phyloP scores from a whole-genome alignment of 805 yeast genomes.

The Yarrowia sp. region DNA sequence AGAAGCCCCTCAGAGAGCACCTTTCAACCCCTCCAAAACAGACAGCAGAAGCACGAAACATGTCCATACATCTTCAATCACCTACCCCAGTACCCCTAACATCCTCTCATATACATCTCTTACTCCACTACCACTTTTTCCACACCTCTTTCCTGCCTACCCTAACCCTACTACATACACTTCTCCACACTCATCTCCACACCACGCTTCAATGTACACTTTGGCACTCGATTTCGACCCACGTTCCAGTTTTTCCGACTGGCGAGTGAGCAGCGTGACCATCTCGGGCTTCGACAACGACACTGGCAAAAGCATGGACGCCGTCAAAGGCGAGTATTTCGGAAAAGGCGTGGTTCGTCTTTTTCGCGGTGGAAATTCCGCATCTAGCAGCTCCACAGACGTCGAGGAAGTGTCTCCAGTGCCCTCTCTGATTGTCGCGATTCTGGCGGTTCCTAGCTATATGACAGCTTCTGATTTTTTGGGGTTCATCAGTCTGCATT shows the following conservation, averaged over 20 bases:
- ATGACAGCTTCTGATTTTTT: conserved; percentile 83
- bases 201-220: conserved; percentile 15
- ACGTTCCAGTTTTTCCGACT: conserved; percentile 22
- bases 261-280: conserved; percentile 19
- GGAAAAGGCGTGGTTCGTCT: conserved; percentile 79
- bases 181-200: neutral
- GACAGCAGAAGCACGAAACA: too few relatives aligned
- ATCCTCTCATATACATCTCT: too few relatives aligned
- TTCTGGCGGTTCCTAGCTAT: conserved; percentile 86
- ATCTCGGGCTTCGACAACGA: conserved; percentile 22
- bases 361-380: conserved; percentile 47
- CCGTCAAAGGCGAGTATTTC: conserved; percentile 65
- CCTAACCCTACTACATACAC: conserved; percentile 7
- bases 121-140: too few relatives aligned
- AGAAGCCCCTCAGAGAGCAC: too few relatives aligned
- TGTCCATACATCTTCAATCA: too few relatives aligned
- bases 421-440: conserved; percentile 65
- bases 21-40: too few relatives aligned
- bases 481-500: conserved; percentile 76
- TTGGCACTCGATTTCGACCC: conserved; percentile 22
- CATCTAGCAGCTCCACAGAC: conserved; percentile 37
- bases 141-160: neutral
- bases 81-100: too few relatives aligned
- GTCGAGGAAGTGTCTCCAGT: conserved; percentile 48
- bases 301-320: conserved; percentile 45